phyloP scores from a whole-genome alignment of 192 early-diverging fungal genomes.

The Coemansia nantahalensis region DNA sequence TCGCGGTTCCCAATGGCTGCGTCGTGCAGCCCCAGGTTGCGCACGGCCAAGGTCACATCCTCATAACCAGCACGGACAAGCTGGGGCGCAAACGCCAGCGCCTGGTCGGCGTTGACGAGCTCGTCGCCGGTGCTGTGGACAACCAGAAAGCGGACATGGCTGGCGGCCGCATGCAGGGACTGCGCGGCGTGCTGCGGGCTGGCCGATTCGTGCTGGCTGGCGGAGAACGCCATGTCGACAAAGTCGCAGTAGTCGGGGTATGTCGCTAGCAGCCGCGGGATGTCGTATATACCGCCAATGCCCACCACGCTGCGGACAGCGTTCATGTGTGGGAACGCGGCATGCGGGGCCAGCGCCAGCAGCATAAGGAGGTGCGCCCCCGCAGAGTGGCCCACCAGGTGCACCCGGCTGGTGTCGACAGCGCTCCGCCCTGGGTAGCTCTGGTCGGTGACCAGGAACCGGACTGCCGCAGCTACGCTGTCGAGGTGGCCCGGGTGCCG shows the following conservation, averaged over 20 bases:
- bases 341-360: constrained; percentile 56
- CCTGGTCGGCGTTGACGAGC: constrained; percentile 62
- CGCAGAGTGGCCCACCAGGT: constrained; percentile 72
- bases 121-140: constrained; percentile 69
- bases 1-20: constrained; percentile 13
- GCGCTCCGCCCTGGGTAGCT: constrained; percentile 31
- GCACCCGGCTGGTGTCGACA: constrained; percentile 33
- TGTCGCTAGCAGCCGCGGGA: constrained; percentile 58
- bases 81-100: constrained; percentile 27
- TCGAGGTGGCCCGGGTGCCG: constrained; percentile 70
- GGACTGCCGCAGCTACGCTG: constrained; percentile 6
- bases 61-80: constrained; percentile 20
- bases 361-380: constrained; percentile 72
- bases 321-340: constrained; percentile 9
- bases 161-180: no score
- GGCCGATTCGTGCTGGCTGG: constrained; percentile 3
- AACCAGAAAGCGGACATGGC: constrained; percentile 60
- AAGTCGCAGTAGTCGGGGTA: constrained; percentile 74
- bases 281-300: constrained; percentile 83
- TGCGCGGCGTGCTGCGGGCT: constrained; percentile 14
- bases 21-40: constrained; percentile 29
- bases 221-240: constrained; percentile 67
- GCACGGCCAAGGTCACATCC: constrained; percentile 17
- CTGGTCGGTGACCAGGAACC: constrained; percentile 3
- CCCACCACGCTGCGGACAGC: constrained; percentile 64